These are phyloP conservation scores for Arxiozyma slooffiae DNA, from an alignment of 1,139 yeast genomes.

Conservation along the genomic window DNA sequence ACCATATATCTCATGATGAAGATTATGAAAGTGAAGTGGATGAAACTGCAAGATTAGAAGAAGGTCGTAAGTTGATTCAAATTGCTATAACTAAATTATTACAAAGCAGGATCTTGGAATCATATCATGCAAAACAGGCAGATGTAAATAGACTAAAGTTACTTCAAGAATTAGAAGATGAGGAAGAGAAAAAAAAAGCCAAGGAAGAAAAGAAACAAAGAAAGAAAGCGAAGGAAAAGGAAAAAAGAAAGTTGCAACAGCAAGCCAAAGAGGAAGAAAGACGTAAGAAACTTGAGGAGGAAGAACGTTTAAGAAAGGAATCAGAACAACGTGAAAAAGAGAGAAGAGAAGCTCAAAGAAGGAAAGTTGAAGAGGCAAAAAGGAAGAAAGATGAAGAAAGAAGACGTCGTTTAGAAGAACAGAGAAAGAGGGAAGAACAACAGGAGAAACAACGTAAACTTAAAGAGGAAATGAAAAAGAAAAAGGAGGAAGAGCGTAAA, in stretches of 20 bases:
- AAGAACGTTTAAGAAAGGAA: conserved; percentile 37
- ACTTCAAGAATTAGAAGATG: conserved; percentile 76
- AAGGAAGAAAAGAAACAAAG: conserved; percentile 62
- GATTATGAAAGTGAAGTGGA: conserved; percentile 32
- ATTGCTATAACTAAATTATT: conserved; percentile 66
- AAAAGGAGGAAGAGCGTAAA: conserved; percentile 36
- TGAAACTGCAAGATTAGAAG: conserved; percentile 62
- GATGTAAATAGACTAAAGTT: conserved; percentile 66
- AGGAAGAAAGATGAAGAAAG: conserved; percentile 36
- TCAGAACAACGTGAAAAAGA: conserved; percentile 37
- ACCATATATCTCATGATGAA: conserved; percentile 22
- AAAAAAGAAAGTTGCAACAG: conserved; percentile 65
- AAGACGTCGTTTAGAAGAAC: conserved; percentile 36
- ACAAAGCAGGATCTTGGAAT: conserved; percentile 59
- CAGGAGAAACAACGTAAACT: conserved; percentile 35
- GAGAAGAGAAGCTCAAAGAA: conserved; percentile 37
- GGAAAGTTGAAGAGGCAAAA: conserved; percentile 30
- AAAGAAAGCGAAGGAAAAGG: conserved; percentile 74
- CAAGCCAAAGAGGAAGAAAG: conserved; percentile 52
- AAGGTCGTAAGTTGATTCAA: conserved; percentile 66
- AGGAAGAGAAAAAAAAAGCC: conserved; percentile 61
- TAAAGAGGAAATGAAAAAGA: conserved; percentile 33
- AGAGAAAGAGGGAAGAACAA: conserved; percentile 33
- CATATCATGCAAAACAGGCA: conserved; percentile 72
- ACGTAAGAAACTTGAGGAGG: conserved; percentile 32